These are phyloP conservation scores for Eutrema japonicum DNA, from an alignment of 345 rosid genomes.

Conservation along the genomic window DNA sequence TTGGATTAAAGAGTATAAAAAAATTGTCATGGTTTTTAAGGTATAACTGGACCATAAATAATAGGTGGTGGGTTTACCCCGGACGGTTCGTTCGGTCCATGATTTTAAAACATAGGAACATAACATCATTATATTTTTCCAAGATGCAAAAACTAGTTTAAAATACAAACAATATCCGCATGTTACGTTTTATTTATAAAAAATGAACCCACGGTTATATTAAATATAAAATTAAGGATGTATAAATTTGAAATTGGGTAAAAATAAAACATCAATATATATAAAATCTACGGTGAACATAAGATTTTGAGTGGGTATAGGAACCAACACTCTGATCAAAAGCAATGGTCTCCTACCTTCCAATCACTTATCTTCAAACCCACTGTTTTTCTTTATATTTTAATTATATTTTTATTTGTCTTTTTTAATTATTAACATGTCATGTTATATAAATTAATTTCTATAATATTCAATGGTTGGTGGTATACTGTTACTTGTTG, in stretches of 20 bases:
- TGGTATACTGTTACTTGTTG: slow-evolving; percentile 31
- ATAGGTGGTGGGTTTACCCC: too few relatives aligned
- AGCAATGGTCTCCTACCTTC: slow-evolving; percentile 44
- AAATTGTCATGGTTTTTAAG: too few relatives aligned
- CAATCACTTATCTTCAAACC: slow-evolving; percentile 45
- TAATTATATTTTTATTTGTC: slow-evolving; percentile 1
- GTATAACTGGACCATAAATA: too few relatives aligned
- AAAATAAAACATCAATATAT: neutral
- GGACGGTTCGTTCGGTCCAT: too few relatives aligned
- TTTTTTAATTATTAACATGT: slow-evolving; percentile 34
- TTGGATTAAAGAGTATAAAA: too few relatives aligned
- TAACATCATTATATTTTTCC: too few relatives aligned
- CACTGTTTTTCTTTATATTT: slow-evolving; percentile 30
- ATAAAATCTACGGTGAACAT: slow-evolving; percentile 1
- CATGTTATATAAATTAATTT: slow-evolving; percentile 23
- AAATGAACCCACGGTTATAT: neutral
- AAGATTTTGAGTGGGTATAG: slow-evolving; percentile 32
- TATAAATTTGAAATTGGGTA: neutral
- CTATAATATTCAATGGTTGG: slow-evolving; percentile 31
- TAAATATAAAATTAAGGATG: neutral
- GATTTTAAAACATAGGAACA: too few relatives aligned
- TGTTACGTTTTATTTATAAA: neutral
- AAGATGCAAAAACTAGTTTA: too few relatives aligned
- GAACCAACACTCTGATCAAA: slow-evolving; percentile 29
- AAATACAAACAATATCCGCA: too few relatives aligned